Conservation (phyloP, 352 stramenopile genomes). For the Peronospora farinosa region DNA sequence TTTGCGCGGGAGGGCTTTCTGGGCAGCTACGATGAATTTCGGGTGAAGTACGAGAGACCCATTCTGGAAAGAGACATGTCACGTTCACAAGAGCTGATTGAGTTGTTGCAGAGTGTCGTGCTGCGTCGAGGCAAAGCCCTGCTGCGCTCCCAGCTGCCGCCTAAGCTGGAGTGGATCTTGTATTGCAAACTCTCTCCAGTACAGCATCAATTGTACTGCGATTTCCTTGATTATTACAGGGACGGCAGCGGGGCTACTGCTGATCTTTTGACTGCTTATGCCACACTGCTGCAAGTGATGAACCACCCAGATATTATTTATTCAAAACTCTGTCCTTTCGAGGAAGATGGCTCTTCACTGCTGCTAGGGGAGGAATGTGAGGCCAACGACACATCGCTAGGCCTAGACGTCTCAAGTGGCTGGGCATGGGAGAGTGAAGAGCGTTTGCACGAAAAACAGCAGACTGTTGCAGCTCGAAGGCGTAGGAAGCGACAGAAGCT, state of each 20-base stretch:
- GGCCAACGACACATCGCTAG: slow-evolving; percentile 10
- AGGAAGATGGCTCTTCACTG: slow-evolving; percentile 19
- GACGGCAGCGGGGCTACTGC: slow-evolving; percentile 35
- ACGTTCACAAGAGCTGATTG: slow-evolving; percentile 62
- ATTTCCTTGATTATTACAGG: slow-evolving; percentile 58
- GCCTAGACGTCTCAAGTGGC: slow-evolving; percentile 24
- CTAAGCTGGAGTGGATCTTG: slow-evolving; percentile 84
- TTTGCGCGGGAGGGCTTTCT: slow-evolving; percentile 75
- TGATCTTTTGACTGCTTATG: slow-evolving; percentile 75
- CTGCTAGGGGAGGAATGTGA: slow-evolving; percentile 35
- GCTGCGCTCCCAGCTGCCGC: slow-evolving; percentile 63
- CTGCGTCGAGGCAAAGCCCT: slow-evolving; percentile 62
- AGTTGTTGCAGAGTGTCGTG: slow-evolving; percentile 57
- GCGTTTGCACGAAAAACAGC: slow-evolving; percentile 45
- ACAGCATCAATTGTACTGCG: slow-evolving; percentile 76
- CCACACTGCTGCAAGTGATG: slow-evolving; percentile 77
- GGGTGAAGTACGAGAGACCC: slow-evolving; percentile 67
- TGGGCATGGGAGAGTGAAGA: slow-evolving; percentile 71
- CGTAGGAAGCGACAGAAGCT: slow-evolving; percentile 62
- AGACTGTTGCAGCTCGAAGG: slow-evolving; percentile 38
- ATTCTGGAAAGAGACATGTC: slow-evolving; percentile 65
- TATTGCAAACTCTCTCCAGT: slow-evolving; percentile 78
- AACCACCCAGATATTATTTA: slow-evolving; percentile 87
- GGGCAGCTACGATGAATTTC: slow-evolving; percentile 68
- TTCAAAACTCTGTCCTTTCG: slow-evolving; percentile 45